Conservation (phyloP, 2,329 filamentous ascomycete genomes). For the Alternaria sp. region DNA sequence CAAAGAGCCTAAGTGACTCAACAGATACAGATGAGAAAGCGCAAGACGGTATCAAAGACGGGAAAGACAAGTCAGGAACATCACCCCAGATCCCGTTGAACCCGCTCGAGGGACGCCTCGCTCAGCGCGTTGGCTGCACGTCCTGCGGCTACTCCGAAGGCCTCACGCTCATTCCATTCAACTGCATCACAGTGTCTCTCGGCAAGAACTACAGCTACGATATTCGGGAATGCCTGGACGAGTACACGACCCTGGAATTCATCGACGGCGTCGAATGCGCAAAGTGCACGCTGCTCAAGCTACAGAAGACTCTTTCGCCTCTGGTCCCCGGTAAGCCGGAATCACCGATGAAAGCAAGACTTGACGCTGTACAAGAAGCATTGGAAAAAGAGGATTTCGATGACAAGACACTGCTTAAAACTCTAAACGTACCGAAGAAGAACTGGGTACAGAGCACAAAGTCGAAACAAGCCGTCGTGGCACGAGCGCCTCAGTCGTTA, state of each 20-base stretch:
- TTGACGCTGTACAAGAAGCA: constrained; percentile 73
- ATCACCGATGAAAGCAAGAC: constrained; percentile 60
- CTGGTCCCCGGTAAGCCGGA: constrained; percentile 45
- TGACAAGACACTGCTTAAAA: constrained; percentile 60
- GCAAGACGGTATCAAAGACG: constrained; percentile 12
- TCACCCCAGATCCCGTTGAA: constrained; percentile 62
- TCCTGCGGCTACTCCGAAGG: constrained; percentile 87
- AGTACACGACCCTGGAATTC: constrained; percentile 82
- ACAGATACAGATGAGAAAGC: constrained; percentile 18
- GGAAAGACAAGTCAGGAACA: constrained; percentile 13
- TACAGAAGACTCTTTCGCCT: constrained; percentile 53
- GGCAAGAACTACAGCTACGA: constrained; percentile 70
- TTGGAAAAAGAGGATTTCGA: constrained; percentile 80
- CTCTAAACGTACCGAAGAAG: constrained; percentile 62
- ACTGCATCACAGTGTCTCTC: constrained; percentile 86
- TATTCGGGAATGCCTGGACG: constrained; percentile 79
- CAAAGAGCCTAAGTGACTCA: constrained; percentile 34
- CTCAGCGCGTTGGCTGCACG: constrained; percentile 88
- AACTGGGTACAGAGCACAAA: constrained; percentile 81
- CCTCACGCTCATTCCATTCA: constrained; percentile 89
- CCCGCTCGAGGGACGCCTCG: constrained; percentile 85
- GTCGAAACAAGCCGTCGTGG: constrained; percentile 86
- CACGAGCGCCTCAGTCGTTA: constrained; percentile 79
- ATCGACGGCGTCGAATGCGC: constrained; percentile 92
- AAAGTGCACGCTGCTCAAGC: constrained; percentile 80